Evolutionary conservation across 768 basidiomycete genomes (phyloP), one percentile per base, ranked within the genome.

Genomic region (Albatrellus ellisii): DNA sequence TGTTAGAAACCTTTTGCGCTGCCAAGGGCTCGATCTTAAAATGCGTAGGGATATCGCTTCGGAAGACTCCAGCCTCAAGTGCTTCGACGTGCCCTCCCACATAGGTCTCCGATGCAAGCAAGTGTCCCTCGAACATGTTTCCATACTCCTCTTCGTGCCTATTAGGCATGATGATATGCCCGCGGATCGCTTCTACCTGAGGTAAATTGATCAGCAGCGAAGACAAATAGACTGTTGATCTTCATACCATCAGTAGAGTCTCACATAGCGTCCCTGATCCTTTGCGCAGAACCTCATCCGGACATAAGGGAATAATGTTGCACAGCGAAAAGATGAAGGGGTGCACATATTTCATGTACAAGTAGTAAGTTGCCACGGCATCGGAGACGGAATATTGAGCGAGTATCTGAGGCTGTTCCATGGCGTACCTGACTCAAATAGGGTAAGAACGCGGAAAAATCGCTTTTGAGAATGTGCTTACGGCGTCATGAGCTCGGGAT

Each of bases 331-430:
- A 99, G 48, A 99, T 88, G 71, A 99, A 99, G 0, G 95, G 95
- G 56, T 98, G 92, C 8, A 99, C 92, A 54, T 99, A 99, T 91
- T 98, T 99, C 95, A 98, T 99, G 64, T 99, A 98, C 26, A 99
- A 73, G 60, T 98, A 98, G 59, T 99, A 98, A 1, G 95, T 99
- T n/a, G 95, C 94, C 8, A 98, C 95, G 0, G 95, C 95, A 70
- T 99, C 95, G 59, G 95, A 99, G 21, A 99, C 95, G 52, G 95
- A 98, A 62, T 99, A 99, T 55, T 92, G 88, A 0, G 95, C 94
- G 14, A 99, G 75, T 1, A 77, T 61, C 56, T 98, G 92, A 0
- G 95, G 95, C 51, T 92, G 89, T 55, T 98, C 95, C 59, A 88
- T 68, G 0, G 95, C 95, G 62, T 99, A 98, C 26, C 94, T 97